Percentiles rank a stretch among this genome's conserved stretches.
Conservation (phyloP, 78 protist species). For the Anaeramoeba ignava region DNA sequence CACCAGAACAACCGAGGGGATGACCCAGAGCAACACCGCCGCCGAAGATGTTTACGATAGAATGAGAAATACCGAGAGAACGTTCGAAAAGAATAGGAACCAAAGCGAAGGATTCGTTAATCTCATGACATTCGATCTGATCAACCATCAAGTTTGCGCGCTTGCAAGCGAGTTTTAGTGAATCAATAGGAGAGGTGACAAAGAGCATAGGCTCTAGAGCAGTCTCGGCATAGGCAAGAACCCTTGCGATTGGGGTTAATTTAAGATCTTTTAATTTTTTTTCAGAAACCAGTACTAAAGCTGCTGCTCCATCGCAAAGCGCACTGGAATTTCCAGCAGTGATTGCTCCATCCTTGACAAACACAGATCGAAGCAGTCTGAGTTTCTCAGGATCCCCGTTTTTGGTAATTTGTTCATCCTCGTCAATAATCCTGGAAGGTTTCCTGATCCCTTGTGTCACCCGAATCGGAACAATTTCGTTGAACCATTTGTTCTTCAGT, state of each 20-base stretch:
- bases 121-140: conserved; percentile 69
- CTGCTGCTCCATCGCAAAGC: conserved; percentile 89
- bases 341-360: conserved; percentile 60
- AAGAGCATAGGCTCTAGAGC: conserved; percentile 78
- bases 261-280: conserved; percentile 38
- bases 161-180: conserved; percentile 52
- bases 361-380: conserved; percentile 30
- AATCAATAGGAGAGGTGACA: conserved; percentile 76
- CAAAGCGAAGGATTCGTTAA: conserved; percentile 90
- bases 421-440: neutral
- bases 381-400: conserved; percentile 18
- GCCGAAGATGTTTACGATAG: conserved; percentile 82
- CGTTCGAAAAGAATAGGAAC: conserved; percentile 69
- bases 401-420: conserved; percentile 48
- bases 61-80: conserved; percentile 5
- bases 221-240: conserved; percentile 73
- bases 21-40: conserved; percentile 96
- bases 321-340: conserved; percentile 90
- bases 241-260: conserved; percentile 53
- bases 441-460: neutral
- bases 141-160: conserved; percentile 10
- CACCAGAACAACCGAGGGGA: conserved; percentile 89
- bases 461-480: conserved; percentile 45
- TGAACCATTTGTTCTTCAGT: conserved; percentile 27
- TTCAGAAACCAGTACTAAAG: conserved; percentile 57